Evolutionary conservation across 176 grass and related monocot genomes (phyloP).

Genomic region (Musa troglodytarum): DNA sequence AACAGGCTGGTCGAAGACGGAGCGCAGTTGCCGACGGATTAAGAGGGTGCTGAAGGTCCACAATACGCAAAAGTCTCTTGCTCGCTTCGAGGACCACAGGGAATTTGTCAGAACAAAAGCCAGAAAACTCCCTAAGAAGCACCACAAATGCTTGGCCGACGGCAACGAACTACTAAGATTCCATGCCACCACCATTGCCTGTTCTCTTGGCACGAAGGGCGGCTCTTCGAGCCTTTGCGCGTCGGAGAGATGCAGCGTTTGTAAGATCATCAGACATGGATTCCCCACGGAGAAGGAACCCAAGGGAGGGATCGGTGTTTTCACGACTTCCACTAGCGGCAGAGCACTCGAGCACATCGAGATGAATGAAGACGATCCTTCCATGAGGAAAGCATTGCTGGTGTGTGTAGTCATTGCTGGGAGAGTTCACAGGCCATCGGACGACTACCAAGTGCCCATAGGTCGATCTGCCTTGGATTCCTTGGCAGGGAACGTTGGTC

Average conservation of each 20-base stretch:
- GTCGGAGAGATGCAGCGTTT: background rate
- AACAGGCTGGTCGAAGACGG: slow-evolving; percentile 38
- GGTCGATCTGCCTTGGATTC: slow-evolving; percentile 52
- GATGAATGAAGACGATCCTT: background rate
- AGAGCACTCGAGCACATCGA: background rate
- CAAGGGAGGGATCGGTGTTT: background rate
- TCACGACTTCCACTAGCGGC: background rate
- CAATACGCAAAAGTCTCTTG: slow-evolving; percentile 37
- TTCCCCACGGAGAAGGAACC: background rate
- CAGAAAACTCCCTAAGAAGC: slow-evolving; percentile 46
- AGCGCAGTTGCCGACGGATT: slow-evolving; percentile 21
- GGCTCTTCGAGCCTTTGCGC: slow-evolving; percentile 21
- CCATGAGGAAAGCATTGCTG: slow-evolving; percentile 23
- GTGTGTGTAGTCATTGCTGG: slow-evolving; percentile 70
- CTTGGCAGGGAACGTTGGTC: slow-evolving; percentile 46
- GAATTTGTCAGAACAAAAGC: slow-evolving; percentile 48
- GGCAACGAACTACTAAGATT: slow-evolving; percentile 76
- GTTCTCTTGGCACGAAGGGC: slow-evolving; percentile 35
- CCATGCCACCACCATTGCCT: slow-evolving; percentile 44
- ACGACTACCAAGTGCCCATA: slow-evolving; percentile 33
- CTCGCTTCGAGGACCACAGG: slow-evolving; percentile 48
- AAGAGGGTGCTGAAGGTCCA: slow-evolving; percentile 64
- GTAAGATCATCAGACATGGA: background rate
- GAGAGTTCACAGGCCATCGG: slow-evolving; percentile 54
- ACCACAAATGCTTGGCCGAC: slow-evolving; percentile 61